Conservation (phyloP, 805 yeast genomes). For the Saccharomycopsis guyanensis region DNA sequence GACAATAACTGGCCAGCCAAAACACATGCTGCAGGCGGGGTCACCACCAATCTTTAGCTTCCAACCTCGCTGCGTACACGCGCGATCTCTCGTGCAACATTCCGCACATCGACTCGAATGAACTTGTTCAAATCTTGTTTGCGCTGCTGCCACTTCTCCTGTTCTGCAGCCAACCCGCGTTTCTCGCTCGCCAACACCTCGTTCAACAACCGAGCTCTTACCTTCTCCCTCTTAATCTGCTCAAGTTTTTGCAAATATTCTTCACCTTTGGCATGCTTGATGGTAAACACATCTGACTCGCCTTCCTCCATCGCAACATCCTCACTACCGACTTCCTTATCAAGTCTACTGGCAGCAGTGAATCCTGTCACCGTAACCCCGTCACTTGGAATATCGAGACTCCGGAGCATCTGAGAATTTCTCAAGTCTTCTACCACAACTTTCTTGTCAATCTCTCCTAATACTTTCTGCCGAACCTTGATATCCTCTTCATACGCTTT, state of each 20-base stretch:
- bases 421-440: background rate
- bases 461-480: background rate
- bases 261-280: constrained; percentile 14
- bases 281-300: constrained; percentile 6
- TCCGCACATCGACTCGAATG: constrained; percentile 12
- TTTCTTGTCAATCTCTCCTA: background rate
- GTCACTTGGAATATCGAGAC: constrained; percentile 3
- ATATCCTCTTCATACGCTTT: constrained; percentile 13
- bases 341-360: background rate
- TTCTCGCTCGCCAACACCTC: constrained; percentile 11
- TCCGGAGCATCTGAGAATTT: background rate
- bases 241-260: constrained; percentile 6
- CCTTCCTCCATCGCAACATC: background rate
- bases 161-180: constrained; percentile 6
- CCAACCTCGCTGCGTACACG: no score
- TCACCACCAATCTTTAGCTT: no score
- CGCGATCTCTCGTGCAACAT: constrained; percentile 6
- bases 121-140: constrained; percentile 13
- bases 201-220: constrained; percentile 6
- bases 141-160: constrained; percentile 13
- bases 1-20: no score
- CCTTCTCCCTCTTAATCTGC: constrained; percentile 4
- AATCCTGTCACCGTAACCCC: background rate
- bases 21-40: no score
- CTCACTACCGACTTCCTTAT: background rate